phyloP scores from a whole-genome alignment of 441 rosid genomes.

The Breynia disticha region DNA sequence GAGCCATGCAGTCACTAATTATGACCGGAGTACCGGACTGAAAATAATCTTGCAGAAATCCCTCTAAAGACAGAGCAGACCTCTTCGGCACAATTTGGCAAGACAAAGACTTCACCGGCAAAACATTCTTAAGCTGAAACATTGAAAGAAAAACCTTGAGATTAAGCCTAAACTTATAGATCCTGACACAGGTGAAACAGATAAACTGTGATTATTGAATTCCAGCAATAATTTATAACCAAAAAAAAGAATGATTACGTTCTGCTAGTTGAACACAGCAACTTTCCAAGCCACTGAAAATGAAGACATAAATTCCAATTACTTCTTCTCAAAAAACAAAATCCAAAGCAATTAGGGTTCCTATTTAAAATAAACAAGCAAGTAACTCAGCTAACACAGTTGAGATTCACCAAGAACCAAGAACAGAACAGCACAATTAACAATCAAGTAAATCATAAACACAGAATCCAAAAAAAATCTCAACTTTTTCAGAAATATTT shows the following conservation, averaged over 20 bases:
- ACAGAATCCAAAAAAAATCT: background rate
- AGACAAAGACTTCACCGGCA: conserved; percentile 60
- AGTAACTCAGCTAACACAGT: too few species aligned
- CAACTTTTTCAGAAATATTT: background rate
- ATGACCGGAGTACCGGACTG: conserved; percentile 66
- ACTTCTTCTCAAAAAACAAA: background rate
- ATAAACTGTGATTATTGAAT: too few species aligned
- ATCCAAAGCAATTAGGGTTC: too few species aligned
- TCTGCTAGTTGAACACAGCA: too few species aligned
- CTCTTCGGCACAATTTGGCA: conserved; percentile 57
- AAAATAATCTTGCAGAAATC: conserved; percentile 63
- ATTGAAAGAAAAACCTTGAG: conserved; percentile 7
- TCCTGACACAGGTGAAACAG: too few species aligned
- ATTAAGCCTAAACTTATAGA: too few species aligned
- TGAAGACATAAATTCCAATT: background rate
- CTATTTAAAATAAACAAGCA: background rate
- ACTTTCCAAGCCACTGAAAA: too few species aligned
- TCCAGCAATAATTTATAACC: too few species aligned
- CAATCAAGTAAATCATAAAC: background rate
- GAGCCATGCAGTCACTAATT: conserved; percentile 78
- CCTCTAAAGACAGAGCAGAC: conserved; percentile 70
- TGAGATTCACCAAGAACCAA: background rate
- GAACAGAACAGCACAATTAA: too few species aligned
- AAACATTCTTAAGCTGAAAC: conserved; percentile 42
- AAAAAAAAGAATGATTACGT: too few species aligned